These are phyloP conservation scores for Brassica balearica DNA, from an alignment of 441 rosid genomes.

Conservation along the genomic window DNA sequence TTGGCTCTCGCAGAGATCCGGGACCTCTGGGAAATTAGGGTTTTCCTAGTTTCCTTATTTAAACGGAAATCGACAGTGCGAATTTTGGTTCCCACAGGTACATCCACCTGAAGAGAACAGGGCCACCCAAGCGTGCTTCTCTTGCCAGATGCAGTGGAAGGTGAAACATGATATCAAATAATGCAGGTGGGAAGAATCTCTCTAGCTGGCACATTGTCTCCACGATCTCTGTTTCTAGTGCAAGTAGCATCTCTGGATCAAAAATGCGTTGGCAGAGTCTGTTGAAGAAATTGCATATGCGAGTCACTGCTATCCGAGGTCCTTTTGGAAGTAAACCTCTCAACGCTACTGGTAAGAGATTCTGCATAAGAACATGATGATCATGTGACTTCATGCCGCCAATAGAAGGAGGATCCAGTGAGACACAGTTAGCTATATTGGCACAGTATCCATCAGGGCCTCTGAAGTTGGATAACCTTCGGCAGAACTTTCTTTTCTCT, in stretches of 20 bases:
- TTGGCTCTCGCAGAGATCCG: too few relatives aligned
- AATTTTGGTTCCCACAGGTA: too few relatives aligned
- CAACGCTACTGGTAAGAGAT: not conserved
- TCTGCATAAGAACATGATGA: not conserved
- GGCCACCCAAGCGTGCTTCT: not conserved
- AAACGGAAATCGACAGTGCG: too few relatives aligned
- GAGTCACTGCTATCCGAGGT: not conserved
- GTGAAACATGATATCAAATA: not conserved
- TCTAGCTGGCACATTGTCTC: not conserved
- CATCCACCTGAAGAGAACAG: not conserved
- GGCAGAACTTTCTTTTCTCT: not conserved
- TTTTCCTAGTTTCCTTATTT: too few relatives aligned
- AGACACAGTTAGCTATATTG: not conserved
- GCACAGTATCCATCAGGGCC: not conserved
- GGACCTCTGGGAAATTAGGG: too few relatives aligned
- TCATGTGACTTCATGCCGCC: not conserved
- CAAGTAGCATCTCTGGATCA: not conserved
- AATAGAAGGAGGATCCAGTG: not conserved
- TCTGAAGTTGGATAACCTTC: not conserved
- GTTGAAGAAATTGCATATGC: not conserved
- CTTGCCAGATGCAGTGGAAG: not conserved
- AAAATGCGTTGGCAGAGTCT: not conserved
- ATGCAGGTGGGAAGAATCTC: not conserved
- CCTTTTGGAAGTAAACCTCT: not conserved
- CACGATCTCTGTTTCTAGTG: not conserved